Base-by-base conservation (phyloP, 2,329 filamentous ascomycete genomes). In the Epichloe amarillans region DNA sequence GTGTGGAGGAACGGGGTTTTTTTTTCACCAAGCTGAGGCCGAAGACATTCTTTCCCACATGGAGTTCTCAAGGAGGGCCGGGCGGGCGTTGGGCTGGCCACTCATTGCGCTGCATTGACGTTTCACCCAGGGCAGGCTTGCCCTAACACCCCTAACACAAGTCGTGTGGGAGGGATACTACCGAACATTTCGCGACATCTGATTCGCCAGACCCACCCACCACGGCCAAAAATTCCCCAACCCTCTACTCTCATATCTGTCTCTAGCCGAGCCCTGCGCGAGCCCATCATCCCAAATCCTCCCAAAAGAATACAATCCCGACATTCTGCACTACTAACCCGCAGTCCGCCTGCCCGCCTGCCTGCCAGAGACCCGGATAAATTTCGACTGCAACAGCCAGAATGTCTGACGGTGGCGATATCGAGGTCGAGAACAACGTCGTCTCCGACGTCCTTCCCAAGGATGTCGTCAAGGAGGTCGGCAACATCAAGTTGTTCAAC, bases 401-500 rank as follows among this genome's bases (percentile, higher is more conserved):
- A 67, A 95, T 95, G 89, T 95, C 89, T 85, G 89, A 95, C 77
- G 77, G 74, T 76, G 88, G 85, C 79, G 90, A 95, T 80, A 85
- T 95, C 75, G 88, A 95, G 80, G 85, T 93, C 74, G 85, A 88
- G 73, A 81, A 75, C 77, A 78, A 81, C 68, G 75, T 77, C 70
- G 79, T 80, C 74, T 86, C 82, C 76, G 75, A 81, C 69, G 82
- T 89, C 71, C 86, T 96, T 63, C 89, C 91, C 75, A 95, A 94
- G 84, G 89, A 95, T 62, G 85, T 95, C 70, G 78, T 82, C 67
- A 79, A 83, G 66, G 88, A 95, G 77, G 83, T 93, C 75, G 90
- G 89, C 74, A 84, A 80, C 76, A 80, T 93, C 73, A 95, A 95
- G 85, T 82, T 95, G 66, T 95, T 95, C 83, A 94, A 93, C 84